Evolutionary conservation across 441 rosid species (phyloP).

Genomic region (Gossypium trilobum): DNA sequence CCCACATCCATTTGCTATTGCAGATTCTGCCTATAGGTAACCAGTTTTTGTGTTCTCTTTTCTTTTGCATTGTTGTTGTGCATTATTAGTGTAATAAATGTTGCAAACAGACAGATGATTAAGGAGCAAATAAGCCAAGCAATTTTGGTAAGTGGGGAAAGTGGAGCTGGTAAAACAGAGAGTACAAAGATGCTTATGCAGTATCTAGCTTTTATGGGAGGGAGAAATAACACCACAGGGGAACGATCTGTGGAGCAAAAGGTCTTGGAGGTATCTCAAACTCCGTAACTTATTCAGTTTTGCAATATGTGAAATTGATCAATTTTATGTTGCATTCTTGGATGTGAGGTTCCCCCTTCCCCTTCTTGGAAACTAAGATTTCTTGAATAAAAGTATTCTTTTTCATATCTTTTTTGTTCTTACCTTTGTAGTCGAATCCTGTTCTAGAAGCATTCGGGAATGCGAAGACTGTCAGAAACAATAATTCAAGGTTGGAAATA

Average conservation of each 20-base stretch:
- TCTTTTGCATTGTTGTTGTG: constrained; percentile 10
- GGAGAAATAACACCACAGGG: constrained; percentile 37
- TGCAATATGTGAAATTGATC: constrained; percentile 8
- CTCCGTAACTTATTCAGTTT: constrained; percentile 5
- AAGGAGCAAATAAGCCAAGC: constrained; percentile 60
- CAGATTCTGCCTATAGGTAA: constrained; percentile 71
- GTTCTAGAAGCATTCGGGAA: constrained; percentile 78
- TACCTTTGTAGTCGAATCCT: constrained; percentile 54
- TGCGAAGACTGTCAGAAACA: constrained; percentile 68
- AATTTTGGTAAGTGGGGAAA: constrained; percentile 71
- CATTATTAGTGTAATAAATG: constrained; percentile 14
- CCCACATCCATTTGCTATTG: constrained; percentile 76
- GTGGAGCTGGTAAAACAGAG: constrained; percentile 81
- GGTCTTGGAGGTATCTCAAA: constrained; percentile 53
- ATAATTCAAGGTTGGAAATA: constrained; percentile 51
- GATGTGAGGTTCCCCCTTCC: constrained; percentile 5
- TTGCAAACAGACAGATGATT: constrained; percentile 51
- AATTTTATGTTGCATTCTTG: constrained; percentile 9
- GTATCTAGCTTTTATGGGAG: constrained; percentile 70
- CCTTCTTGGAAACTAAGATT: constrained; percentile 15
- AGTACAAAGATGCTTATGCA: constrained; percentile 72
- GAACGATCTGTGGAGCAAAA: constrained; percentile 67
- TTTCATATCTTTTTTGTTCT: constrained; percentile 5
- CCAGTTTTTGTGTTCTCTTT: constrained; percentile 10
- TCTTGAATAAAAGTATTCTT: not conserved